These are phyloP conservation scores for Fusarium chaquense DNA, from an alignment of 2,329 filamentous ascomycete genomes.

Conservation along the genomic window DNA sequence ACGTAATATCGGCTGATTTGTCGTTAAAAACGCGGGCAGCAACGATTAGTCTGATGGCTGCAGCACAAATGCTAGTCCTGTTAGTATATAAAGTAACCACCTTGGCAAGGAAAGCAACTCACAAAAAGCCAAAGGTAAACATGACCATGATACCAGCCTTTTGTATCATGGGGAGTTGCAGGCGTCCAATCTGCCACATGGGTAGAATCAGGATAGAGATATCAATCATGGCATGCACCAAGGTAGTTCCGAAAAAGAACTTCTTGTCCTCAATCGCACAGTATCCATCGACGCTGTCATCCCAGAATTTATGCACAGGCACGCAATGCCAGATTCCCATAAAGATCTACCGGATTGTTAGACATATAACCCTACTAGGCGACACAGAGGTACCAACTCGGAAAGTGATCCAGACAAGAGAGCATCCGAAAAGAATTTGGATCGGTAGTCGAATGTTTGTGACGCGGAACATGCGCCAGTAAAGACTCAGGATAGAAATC, in stretches of 20 bases:
- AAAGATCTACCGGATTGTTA: conserved; percentile 15
- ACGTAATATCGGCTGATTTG: conserved; percentile 36
- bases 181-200: conserved; percentile 48
- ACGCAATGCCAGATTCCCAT: conserved; percentile 41
- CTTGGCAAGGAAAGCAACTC: background rate
- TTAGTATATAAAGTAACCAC: background rate
- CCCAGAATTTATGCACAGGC: conserved; percentile 38
- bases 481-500: conserved; percentile 47
- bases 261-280: conserved; percentile 46
- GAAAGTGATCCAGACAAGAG: conserved; percentile 47
- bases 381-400: conserved; percentile 18
- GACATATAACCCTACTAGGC: fast-evolving
- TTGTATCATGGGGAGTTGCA: conserved; percentile 46
- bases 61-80: conserved; percentile 33
- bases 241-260: conserved; percentile 52
- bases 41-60: conserved; percentile 39
- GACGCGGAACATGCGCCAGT: conserved; percentile 50
- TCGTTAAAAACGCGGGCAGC: conserved; percentile 32
- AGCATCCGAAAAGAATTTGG: conserved; percentile 43
- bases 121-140: conserved; percentile 51
- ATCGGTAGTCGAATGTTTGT: conserved; percentile 45
- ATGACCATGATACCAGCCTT: conserved; percentile 48
- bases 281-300: background rate
- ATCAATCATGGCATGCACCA: conserved; percentile 50
- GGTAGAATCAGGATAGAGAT: conserved; percentile 50